phyloP scores from a whole-genome alignment of 164 flowering plant species.

The Vitis amurensis region DNA sequence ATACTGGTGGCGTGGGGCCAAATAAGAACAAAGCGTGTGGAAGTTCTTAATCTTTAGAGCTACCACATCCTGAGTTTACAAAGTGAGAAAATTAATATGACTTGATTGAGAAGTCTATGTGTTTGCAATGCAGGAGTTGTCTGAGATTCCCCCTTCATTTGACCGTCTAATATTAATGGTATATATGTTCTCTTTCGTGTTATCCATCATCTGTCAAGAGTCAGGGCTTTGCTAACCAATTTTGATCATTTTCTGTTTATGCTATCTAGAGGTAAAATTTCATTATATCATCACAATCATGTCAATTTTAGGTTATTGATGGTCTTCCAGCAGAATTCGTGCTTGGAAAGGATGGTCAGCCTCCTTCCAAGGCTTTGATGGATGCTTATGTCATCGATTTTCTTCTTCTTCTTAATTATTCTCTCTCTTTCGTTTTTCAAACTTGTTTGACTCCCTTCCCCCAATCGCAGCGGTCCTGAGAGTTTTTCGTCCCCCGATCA shows the following conservation, averaged over 20 bases:
- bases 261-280: conserved; percentile 15
- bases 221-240: not conserved
- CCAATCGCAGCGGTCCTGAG: conserved; percentile 68
- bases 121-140: conserved; percentile 57
- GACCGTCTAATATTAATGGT: conserved; percentile 83
- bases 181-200: conserved; percentile 10
- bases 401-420: not conserved
- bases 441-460: not conserved
- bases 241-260: not conserved
- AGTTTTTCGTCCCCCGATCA: conserved; percentile 59
- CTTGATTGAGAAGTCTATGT: too few relatives aligned
- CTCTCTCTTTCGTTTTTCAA: not conserved
- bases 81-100: too few relatives aligned
- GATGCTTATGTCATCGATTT: conserved; percentile 53
- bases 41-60: too few relatives aligned
- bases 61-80: too few relatives aligned
- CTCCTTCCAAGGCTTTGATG: conserved; percentile 51
- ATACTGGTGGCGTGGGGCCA: too few relatives aligned
- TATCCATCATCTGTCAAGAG: too few relatives aligned
- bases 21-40: too few relatives aligned
- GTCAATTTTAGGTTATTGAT: conserved; percentile 82
- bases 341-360: conserved; percentile 74
- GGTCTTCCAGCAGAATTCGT: conserved; percentile 98
- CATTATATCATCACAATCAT: conserved; percentile 19
- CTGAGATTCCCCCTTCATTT: conserved; percentile 59